Evolutionary conservation across 2,329 filamentous ascomycete species (phyloP).

Genomic region (Colletotrichum magnum): DNA sequence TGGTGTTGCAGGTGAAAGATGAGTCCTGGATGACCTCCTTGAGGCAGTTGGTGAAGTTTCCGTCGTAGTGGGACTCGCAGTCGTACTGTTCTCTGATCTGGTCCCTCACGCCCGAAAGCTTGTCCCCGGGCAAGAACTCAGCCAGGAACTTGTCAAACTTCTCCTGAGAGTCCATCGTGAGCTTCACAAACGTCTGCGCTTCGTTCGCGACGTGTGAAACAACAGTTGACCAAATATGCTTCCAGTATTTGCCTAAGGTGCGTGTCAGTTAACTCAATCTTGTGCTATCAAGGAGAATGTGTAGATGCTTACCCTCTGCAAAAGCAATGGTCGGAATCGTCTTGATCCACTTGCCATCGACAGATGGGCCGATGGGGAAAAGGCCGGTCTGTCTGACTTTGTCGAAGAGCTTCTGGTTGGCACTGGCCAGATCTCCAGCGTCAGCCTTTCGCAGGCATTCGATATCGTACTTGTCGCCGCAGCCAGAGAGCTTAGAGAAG

Average conservation of each 20-base stretch:
- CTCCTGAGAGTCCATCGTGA: conserved; percentile 47
- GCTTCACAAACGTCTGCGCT: conserved; percentile 48
- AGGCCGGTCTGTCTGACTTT: conserved; percentile 45
- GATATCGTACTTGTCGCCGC: conserved; percentile 44
- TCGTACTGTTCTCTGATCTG: conserved; percentile 7
- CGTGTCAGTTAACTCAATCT: neutral
- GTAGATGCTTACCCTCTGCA: conserved; percentile 37
- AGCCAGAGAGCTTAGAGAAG: conserved; percentile 51
- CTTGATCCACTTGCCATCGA: conserved; percentile 50
- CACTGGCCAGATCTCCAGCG: conserved; percentile 43
- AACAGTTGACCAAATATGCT: conserved; percentile 47
- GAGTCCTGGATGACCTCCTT: conserved; percentile 50
- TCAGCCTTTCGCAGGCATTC: conserved; percentile 47
- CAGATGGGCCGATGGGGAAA: conserved; percentile 50
- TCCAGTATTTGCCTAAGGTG: conserved; percentile 41
- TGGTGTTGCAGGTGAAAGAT: conserved; percentile 55
- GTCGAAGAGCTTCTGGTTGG: conserved; percentile 48
- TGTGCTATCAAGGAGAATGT: too few species aligned
- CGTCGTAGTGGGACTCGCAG: neutral
- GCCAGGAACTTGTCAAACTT: conserved; percentile 51
- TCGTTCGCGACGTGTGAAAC: conserved; percentile 50
- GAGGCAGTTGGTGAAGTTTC: conserved; percentile 44
- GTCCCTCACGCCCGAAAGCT: conserved; percentile 44
- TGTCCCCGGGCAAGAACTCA: conserved; percentile 48
- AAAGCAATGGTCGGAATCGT: conserved; percentile 51